Base-by-base conservation (phyloP, 208 protist species). In the Acanthamoeba healyi region DNA sequence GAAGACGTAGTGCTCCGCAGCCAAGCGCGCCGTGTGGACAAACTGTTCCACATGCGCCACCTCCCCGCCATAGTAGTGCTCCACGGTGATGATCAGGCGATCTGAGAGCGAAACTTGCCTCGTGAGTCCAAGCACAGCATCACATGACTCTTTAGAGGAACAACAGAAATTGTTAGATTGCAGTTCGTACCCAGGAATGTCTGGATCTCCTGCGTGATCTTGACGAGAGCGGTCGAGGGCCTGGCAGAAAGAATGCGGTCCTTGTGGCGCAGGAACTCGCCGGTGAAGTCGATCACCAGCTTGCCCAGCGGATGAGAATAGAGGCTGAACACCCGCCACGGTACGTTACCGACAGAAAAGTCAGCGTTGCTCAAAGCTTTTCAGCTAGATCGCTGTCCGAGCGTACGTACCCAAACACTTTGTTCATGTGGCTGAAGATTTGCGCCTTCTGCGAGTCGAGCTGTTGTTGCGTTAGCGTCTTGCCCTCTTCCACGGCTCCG, bases 371-470 rank as follows among this genome's bases (percentile, higher is more conserved):
- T n/a, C n/a, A n/a, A n/a, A n/a, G n/a, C 15, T 61, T 61, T 22
- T 26, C 12, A 22, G 12, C 54, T 61, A 61, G 22, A 22, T 61
- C 29, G 22, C 61, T 12, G 9, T 22, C 0, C 14, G n/a, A 34
- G 56, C 58, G 34, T 12, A 9, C 42, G 32, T 84, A 84, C 74
- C 42, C 32, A 22, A 84, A 84, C 3, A 84, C 42, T 24, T 84
- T 84, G 46, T 84, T 84, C 74, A 84, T 84, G 74, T 84, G 74
- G 14, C n/a, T 56, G 42, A 84, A 84, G 17, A 84, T 84, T 14
- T 58, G 4, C 0, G 34, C 46, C 74, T 84, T 84, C 42, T 84
- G 74, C 5, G 74, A 58, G 42, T 84, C 74, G 38, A 84, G 74
- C 46, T 84, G 74, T 44, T 84, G 74, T 10, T 84, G 74, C 22